Base-by-base conservation (phyloP, 2,329 filamentous ascomycete species). In the Apiospora sp. region DNA sequence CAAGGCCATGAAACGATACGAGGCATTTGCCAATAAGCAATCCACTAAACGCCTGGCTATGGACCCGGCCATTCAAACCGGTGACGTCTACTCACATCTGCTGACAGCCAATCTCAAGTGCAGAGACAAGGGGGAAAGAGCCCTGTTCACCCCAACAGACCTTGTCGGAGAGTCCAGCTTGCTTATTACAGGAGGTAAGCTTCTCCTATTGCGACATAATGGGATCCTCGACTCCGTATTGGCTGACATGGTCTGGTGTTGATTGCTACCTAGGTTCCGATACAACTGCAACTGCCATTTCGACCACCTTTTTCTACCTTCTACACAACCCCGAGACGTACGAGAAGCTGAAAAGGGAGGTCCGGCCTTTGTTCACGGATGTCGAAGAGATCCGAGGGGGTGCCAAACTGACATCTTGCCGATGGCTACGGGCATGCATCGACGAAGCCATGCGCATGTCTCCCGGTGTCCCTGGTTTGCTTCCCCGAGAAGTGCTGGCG, bases 21-120 rank as follows among this genome's bases (percentile, higher is more conserved):
- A 68, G n/a, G 67, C 67, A 4, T 68, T 68, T 4, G 67, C 67
- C 67, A 68, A 41, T 14, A 24, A 12, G 2, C 67, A 68, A 48
- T 68, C 67, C 19, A 7, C 67, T 2, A 48, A 7, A 8, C 67
- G 67, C 67, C 41, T 68, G 4, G 41, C 14, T 6, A 30, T 68
- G 67, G 19, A 46, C 46, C 0, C 19, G 27, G 24, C 12, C 41
- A 67, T 49, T 3, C 16, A 37, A 12, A 37, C 14, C 10, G 41
- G 91, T 72, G 92, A 94, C 79, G 93, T 94, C 84, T 94, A 94
- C 83, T 91, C 93, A 81, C 91, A 94, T 80, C 87, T 94, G 14
- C 87, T 94, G 73, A 91, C 91, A 78, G 92, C 92, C 13, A 88
- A 88, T 46, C 92, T 94, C 75, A 91, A 92, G 16, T 91, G 93